Base-by-base conservation (phyloP, 345 rosid genomes). In the Syzygium aqueum region DNA sequence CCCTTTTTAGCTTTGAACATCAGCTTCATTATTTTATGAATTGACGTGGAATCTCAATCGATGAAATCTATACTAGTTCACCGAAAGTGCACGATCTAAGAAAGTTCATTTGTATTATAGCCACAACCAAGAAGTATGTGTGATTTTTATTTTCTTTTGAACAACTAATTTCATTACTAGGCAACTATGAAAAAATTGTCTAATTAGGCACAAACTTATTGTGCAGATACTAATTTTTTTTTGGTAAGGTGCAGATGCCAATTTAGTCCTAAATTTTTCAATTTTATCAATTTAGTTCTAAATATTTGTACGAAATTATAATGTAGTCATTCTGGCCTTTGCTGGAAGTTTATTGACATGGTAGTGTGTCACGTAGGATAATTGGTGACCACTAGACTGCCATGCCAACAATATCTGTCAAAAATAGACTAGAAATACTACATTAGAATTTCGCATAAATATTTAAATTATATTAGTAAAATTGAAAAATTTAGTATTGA, bases 321-420 rank as follows among this genome's bases (percentile, higher is more conserved):
- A 17, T 17, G 13, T 33, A 17, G 40, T 33, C 3, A 67, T 33
- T 33, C 0, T 9, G 1, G 13, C 21, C 3, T 67, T 67, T 0
- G 7, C 5, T 17, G 13, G 9, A 67, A 67, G 22, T 67, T 67
- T 67, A 4, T 5, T 16, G 46, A 67, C 12, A 8, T 67, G 10
- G 25, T 8, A 3, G 2, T 30, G 23, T 30, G 12, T 14, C 22
- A 65, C 8, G 11, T 65, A 28, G 21, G 43, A 30, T 0, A 0
- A 11, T 6, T 0, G 1, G 6, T 16, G 23, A 37, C 40, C 30
- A 67, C 23, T 16, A 33, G 22, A 67, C 6, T 2, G 5, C 12
- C 40, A 16, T 19, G 8, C 7, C 11, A 28, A 4, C 0, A 8
- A 16, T 28, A 28, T 53, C 17, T 3, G 40, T 11, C 4, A 21